A percentile compares a stretch with the other conserved stretches of the same genome.
phyloP scores from a whole-genome alignment of 768 basidiomycete genomes.

The Suillus placidus region DNA sequence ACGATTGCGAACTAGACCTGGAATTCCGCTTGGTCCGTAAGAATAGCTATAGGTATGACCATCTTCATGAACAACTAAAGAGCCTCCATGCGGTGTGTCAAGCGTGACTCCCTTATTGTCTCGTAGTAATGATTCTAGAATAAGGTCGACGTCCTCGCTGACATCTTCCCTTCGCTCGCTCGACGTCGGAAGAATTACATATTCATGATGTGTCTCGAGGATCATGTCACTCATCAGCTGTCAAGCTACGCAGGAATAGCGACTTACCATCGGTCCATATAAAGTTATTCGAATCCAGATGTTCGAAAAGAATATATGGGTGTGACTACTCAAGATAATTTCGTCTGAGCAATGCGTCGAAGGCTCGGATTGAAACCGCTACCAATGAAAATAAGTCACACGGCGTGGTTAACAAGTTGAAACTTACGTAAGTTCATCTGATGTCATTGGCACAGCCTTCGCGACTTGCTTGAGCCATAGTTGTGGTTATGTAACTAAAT shows the following conservation, averaged over 20 bases:
- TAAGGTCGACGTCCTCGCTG: not conserved
- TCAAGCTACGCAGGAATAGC: constrained; percentile 23
- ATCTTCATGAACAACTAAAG: constrained; percentile 23
- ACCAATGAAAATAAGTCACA: no score
- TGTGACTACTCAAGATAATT: not conserved
- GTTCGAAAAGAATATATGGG: not conserved
- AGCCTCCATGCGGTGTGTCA: constrained; percentile 30
- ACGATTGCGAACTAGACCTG: constrained; percentile 64
- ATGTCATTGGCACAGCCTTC: not conserved
- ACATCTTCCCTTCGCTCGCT: not conserved
- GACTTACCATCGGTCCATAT: constrained; percentile 8
- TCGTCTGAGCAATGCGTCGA: not conserved
- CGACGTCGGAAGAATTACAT: not conserved
- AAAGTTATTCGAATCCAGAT: constrained; percentile 8
- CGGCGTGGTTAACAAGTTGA: no score
- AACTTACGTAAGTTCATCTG: not conserved
- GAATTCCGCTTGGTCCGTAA: constrained; percentile 72
- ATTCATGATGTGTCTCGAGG: constrained; percentile 64
- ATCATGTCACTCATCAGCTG: constrained; percentile 29
- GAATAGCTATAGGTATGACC: constrained; percentile 58
- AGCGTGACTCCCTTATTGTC: constrained; percentile 22
- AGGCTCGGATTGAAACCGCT: not conserved
- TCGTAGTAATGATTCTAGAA: constrained; percentile 20
- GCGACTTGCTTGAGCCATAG: not conserved
- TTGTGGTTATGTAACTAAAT: not conserved